phyloP scores from a whole-genome alignment of 2,329 filamentous ascomycete genomes.

The Pyrenochaeta sp. region DNA sequence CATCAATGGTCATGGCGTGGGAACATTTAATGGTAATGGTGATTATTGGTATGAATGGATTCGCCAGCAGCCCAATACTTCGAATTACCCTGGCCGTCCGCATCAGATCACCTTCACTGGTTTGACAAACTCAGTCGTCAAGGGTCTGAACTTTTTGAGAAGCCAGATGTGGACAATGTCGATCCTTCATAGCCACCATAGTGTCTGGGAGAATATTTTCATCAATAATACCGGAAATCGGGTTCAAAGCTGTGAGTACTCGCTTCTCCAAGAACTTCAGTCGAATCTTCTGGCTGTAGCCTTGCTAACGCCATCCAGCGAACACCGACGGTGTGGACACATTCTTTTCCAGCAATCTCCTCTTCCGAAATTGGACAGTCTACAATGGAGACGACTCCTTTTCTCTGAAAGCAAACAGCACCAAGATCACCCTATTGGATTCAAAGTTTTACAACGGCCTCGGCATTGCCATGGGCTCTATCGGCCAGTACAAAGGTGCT shows the following conservation, averaged over 20 bases:
- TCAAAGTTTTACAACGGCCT: slow-evolving; percentile 22
- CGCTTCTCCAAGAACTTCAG: not conserved
- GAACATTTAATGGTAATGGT: slow-evolving; percentile 67
- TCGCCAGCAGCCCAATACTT: slow-evolving; percentile 32
- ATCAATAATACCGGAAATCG: slow-evolving; percentile 57
- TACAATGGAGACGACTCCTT: slow-evolving; percentile 26
- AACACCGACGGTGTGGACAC: slow-evolving; percentile 64
- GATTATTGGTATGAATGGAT: slow-evolving; percentile 67
- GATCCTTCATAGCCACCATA: slow-evolving; percentile 58
- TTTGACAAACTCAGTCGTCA: slow-evolving; percentile 59
- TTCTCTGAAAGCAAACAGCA: slow-evolving; percentile 26
- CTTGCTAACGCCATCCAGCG: not conserved
- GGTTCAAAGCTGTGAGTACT: slow-evolving; percentile 19
- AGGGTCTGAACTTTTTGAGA: slow-evolving; percentile 61
- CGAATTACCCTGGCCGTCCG: slow-evolving; percentile 53
- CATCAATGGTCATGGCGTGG: slow-evolving; percentile 60
- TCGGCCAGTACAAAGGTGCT: slow-evolving; percentile 62
- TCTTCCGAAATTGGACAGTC: slow-evolving; percentile 33
- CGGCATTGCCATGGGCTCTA: slow-evolving; percentile 65
- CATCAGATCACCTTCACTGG: slow-evolving; percentile 62
- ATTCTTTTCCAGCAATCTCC: slow-evolving; percentile 62
- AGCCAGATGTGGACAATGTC: slow-evolving; percentile 70
- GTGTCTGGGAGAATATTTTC: slow-evolving; percentile 61
- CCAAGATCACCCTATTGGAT: slow-evolving; percentile 21
- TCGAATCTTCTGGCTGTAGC: no score